Evolutionary conservation across 441 rosid species (phyloP), one percentile per base, ranked within the genome.

Genomic region (Mallotus repandus): DNA sequence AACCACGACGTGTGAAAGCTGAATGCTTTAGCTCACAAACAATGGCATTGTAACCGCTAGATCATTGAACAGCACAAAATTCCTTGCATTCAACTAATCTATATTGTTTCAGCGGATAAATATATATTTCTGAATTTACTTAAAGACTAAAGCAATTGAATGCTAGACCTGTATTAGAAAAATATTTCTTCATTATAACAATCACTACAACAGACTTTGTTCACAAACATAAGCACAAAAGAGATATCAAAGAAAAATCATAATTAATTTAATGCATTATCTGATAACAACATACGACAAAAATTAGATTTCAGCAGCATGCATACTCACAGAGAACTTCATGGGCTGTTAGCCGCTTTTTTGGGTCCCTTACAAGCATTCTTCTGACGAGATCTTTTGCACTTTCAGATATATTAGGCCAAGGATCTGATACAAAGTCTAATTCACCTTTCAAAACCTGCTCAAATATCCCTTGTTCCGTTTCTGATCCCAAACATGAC

Each of bases 401-500:
- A 53, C 89, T 77, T 55, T 85, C 91, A 15, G 99, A 93, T 78
- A 95, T 83, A 53, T 78, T 88, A 56, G 99, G 99, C 99, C 98
- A 91, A 64, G 98, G 99, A 69, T 93, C 98, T n/a, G 99, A 91
- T 59, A 76, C 56, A 72, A 95, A 95, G 78, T 95, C 99, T 69
- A 93, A 91, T 9, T 95, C 93, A 62, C 99, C 98, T 82, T 84
- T 89, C 77, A 93, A 85, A 78, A 93, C 99, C 79, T 95, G 97
- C 79, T 95, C 95, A 73, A 95, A 95, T 81, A 95, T 91, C 59
- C 98, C 99, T 79, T 93, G 97, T 77, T 95, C 98, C 81, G 94
- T 80, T 86, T 95, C 99, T 95, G 88, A 81, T 69, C 62, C 78
- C 79, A 65, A 74, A 68, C 14, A 71, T 12, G 57, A 66, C 59